Evolutionary conservation across 768 basidiomycete genomes (phyloP), one percentile per base, ranked within the genome.

Genomic region (Dacryopinax spathularia): DNA sequence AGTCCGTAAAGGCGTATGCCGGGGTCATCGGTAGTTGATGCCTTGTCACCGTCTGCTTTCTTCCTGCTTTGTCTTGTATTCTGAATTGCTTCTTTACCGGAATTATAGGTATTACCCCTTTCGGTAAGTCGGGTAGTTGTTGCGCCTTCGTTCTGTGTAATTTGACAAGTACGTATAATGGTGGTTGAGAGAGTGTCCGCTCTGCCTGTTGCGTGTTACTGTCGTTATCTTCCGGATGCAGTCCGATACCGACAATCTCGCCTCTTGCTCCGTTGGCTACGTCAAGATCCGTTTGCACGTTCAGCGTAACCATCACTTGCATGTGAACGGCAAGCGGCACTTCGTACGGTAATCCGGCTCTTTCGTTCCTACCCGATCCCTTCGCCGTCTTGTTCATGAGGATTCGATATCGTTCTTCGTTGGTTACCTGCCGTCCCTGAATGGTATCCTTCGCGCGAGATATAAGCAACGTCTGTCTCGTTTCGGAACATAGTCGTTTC

Each of bases 221-320:
- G 1, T 2, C 22, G n/a, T 62, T 44, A 62, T 79, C 77, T 27
- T 72, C 34, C 1, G 69, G 66, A 67, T 78, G 70, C 0, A 78
- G 68, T 0, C 75, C 48, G 13, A 79, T 73, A 27, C 72, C 71
- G 0, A 66, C 64, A 0, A 80, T 70, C 1, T 34, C 66, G 0
- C 78, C 78, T 20, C 73, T 37, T 0, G 76, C 71, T 0, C 79
- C 76, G 43, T 79, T 80, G 0, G 77, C 74, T 1, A 79, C 60
- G 60, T 78, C 75, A 0, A 68, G 66, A 20, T 78, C 75, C 2
- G 77, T 77, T 2, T 71, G 69, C 0, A 78, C 64, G 48, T 79
- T 79, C 0, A 66, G 12, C 1, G 70, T 65, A 0, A 77, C 72
- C 76, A 80, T 77, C 0, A 71, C 75, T 48, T 72, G 65, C 74